Conservation (phyloP, 768 basidiomycete genomes). For the Lactifluus pinguis region DNA sequence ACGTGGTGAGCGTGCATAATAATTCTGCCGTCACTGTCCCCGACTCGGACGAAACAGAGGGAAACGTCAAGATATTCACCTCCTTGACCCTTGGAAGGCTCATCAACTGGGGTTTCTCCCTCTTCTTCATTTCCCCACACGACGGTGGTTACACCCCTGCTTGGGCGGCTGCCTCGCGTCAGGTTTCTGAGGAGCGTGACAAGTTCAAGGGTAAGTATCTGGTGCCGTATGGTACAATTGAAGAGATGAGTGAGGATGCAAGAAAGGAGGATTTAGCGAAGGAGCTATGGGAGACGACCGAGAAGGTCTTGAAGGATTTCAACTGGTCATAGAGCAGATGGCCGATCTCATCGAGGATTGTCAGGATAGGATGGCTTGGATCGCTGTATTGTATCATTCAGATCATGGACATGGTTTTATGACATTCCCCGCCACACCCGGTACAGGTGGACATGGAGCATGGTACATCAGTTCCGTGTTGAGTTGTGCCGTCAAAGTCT, state of each 20-base stretch:
- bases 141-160: constrained; percentile 30
- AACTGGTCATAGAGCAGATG: not conserved
- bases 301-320: constrained; percentile 18
- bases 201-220: constrained; percentile 33
- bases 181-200: constrained; percentile 26
- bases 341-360: not conserved
- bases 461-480: no score
- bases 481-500: no score
- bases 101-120: constrained; percentile 13
- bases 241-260: constrained; percentile 24
- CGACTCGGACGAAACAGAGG: constrained; percentile 10
- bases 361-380: not conserved
- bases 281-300: constrained; percentile 34
- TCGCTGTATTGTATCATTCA: not conserved
- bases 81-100: constrained; percentile 7
- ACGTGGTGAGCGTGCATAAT: not conserved
- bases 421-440: no score
- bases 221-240: constrained; percentile 28
- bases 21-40: not conserved
- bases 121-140: constrained; percentile 26
- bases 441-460: no score
- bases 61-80: constrained; percentile 16
- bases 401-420: not conserved
- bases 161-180: constrained; percentile 34
- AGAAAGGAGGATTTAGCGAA: constrained; percentile 27